Base-by-base conservation (phyloP, 345 rosid species). In the Gossypium bickii region DNA sequence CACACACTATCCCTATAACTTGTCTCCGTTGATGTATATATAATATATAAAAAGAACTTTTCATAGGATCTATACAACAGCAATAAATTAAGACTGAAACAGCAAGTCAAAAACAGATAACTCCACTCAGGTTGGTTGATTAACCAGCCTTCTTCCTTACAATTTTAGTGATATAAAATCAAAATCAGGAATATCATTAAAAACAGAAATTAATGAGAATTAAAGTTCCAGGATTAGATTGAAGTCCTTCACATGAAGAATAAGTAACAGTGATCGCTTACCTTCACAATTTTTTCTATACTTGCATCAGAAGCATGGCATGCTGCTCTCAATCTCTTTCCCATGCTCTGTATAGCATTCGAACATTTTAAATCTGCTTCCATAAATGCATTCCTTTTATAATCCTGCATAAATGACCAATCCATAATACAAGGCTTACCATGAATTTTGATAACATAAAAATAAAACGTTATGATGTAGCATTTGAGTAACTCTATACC, bases 301-400 rank as follows among this genome's bases (percentile, higher is more conserved):
- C 76, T 91, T 53, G 93, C 93, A 85, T 87, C 88, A 72, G 94
- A 83, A 79, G 94, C 84, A 84, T 93, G 92, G 77, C 99, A 96
- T 77, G 97, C 98, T 81, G 95, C 85, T 81, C 97, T 86, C 76
- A 96, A 84, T 77, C 87, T 90, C 87, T 85, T 90, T 80, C 91
- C 99, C 99, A 96, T 93, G 60, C 87, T 87, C 78, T 89, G 99
- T 43, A 93, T 82, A 65, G 88, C 56, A 78, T 74, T 87, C 67
- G 95, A 85, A 81, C 98, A 93, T 62, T 45, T 84, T 80, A 90
- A 29, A 62, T 96, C 99, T 74, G 99, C 99, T 80, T 96, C 92
- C 97, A 92, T 86, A 79, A 82, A 93, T 7, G 90, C 89, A 71
- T 85, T 92, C 81, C 80, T 90, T 80, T 85, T 93, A 78, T 88